Percentiles rank a stretch among this genome's conserved stretches.
phyloP scores from a whole-genome alignment of 2,329 filamentous ascomycete species.

The Fusarium nygamai region DNA sequence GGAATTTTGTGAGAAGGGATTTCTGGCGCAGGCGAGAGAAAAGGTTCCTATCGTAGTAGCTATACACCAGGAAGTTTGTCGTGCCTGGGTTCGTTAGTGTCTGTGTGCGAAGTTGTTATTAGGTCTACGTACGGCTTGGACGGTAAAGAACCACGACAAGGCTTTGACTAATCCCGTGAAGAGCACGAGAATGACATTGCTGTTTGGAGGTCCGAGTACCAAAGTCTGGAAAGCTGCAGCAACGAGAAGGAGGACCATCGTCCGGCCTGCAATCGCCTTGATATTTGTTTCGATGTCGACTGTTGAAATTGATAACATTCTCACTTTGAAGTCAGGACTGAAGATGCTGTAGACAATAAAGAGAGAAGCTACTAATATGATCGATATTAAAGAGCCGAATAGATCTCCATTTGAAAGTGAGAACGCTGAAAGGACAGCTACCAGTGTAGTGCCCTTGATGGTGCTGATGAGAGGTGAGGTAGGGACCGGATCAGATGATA shows the following conservation, averaged over 20 bases:
- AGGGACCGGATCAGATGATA: neutral
- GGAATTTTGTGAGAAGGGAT: constrained; percentile 43
- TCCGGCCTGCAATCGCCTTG: constrained; percentile 38
- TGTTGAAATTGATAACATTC: neutral
- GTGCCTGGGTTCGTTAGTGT: constrained; percentile 37
- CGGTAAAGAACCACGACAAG: constrained; percentile 49
- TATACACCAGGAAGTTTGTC: constrained; percentile 46
- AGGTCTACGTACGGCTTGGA: constrained; percentile 43
- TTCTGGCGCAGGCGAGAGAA: constrained; percentile 42
- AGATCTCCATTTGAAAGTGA: constrained; percentile 45
- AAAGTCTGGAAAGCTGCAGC: constrained; percentile 29
- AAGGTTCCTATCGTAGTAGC: constrained; percentile 47
- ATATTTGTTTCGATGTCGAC: constrained; percentile 42
- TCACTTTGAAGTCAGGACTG: neutral
- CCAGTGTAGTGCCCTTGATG: neutral
- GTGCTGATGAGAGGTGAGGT: neutral
- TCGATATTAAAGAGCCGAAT: constrained; percentile 33
- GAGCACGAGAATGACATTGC: constrained; percentile 21
- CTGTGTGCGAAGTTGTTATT: fast-evolving
- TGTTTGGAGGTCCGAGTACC: constrained; percentile 39
- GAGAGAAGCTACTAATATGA: constrained; percentile 43
- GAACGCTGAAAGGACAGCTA: constrained; percentile 7
- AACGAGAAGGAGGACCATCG: constrained; percentile 25
- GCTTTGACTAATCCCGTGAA: constrained; percentile 45
- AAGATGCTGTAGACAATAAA: constrained; percentile 46